Base-by-base conservation (phyloP, 2,329 filamentous ascomycete species). In the Pseudopyrenochaeta lycopersici region DNA sequence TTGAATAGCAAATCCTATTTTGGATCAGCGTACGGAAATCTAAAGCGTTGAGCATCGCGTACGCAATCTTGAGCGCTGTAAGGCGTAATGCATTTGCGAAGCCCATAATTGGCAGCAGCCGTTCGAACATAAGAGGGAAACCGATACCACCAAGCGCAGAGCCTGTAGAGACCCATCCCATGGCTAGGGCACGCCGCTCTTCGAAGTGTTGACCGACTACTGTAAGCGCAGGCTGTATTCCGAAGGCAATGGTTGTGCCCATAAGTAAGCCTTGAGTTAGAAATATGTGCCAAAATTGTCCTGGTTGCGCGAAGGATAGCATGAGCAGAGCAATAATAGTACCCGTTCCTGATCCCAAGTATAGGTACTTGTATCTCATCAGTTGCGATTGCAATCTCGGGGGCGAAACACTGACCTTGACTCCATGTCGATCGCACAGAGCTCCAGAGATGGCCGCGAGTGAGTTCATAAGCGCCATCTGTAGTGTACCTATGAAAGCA, bases 41-140 rank as follows among this genome's bases (percentile, higher is more conserved):
- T 66, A 67, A 62, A 81, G 80, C 23, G 88, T 3, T 11, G 1
- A 4, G 7, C 0, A 6, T 18, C 9, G 59, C 67, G 43, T 54
- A 71, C 70, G 49, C 56, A 14, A 68, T 58, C 46, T 72, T 82
- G 57, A 90, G 85, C 0, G 82, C 88, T 1, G 89, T 78, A 14
- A 86, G 80, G 4, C 89, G 79, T 20, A 88, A 82, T 1, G 85
- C 80, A 84, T 86, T 88, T 0, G 78, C 73, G 59, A 88, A 89
- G 0, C 86, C 86, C 9, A 88, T 74, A 11, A 70, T 66, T 0
- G 82, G 81, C 7, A 85, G 75, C 17, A 88, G 72, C 49, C 83
- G 79, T 50, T 84, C 77, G 57, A 89, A 81, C 46, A 82, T 75
- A 38, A 84, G 78, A 2, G 85, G 85, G 49, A 86, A 82, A 18